Evolutionary conservation across 2,329 filamentous ascomycete species (phyloP).

Genomic region (Byssoonygena ceratinophila): DNA sequence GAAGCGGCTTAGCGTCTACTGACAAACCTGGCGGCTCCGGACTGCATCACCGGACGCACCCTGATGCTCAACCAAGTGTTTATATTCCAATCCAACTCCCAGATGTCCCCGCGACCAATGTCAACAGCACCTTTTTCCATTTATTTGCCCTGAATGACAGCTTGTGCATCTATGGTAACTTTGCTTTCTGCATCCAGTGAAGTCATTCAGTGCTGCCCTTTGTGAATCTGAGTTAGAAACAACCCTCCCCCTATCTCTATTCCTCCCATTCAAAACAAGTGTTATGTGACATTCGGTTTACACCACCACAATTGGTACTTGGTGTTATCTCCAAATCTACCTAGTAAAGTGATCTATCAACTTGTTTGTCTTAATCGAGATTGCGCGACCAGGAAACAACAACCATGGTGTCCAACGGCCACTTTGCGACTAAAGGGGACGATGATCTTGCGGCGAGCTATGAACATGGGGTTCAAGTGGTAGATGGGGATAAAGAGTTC

Average conservation of each 20-base stretch:
- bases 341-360: not conserved
- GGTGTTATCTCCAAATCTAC: not conserved
- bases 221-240: not conserved
- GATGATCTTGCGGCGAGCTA: slow-evolving; percentile 43
- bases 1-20: not conserved
- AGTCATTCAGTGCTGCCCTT: not conserved
- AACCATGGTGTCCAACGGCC: slow-evolving; percentile 37
- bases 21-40: not conserved
- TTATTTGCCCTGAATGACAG: not conserved
- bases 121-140: not conserved
- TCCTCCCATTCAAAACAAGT: not conserved
- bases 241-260: not conserved
- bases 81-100: not conserved
- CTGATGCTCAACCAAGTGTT: not conserved
- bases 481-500: slow-evolving; percentile 93
- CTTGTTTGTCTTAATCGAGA: not conserved
- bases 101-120: not conserved
- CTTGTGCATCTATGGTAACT: not conserved
- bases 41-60: not conserved
- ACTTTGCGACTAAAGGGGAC: slow-evolving; percentile 37
- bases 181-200: not conserved
- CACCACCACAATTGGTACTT: not conserved
- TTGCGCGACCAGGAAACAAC: slow-evolving; percentile 20
- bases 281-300: not conserved
- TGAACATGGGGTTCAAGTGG: slow-evolving; percentile 91